These are phyloP conservation scores for Tolypocladium paradoxum DNA, from an alignment of 2,329 filamentous ascomycete genomes.

Conservation along the genomic window DNA sequence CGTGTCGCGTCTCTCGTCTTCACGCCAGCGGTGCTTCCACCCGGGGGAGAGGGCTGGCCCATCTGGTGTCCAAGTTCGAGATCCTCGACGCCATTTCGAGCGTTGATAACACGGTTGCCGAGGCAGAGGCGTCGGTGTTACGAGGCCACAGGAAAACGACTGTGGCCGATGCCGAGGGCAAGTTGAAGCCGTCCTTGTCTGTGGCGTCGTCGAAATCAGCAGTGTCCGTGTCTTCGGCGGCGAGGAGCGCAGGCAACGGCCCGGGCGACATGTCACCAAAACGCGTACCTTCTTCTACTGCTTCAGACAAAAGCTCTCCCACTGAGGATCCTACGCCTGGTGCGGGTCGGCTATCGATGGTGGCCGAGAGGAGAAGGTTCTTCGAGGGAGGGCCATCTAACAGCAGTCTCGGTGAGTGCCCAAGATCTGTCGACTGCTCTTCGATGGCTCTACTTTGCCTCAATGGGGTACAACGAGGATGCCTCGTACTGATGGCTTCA, in stretches of 20 bases:
- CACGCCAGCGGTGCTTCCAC: background rate
- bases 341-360: constrained; percentile 5
- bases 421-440: background rate
- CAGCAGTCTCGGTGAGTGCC: background rate
- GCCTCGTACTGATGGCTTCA: background rate
- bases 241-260: background rate
- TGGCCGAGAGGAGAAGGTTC: constrained; percentile 13
- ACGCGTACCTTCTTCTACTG: background rate
- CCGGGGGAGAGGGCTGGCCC: constrained; percentile 12
- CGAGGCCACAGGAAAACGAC: background rate
- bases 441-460: background rate
- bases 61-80: constrained; percentile 26
- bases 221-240: background rate
- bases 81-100: constrained; percentile 12
- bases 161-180: background rate
- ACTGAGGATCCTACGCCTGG: background rate
- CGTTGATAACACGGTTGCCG: background rate
- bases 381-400: constrained; percentile 7
- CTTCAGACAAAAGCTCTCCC: background rate
- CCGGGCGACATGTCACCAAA: background rate
- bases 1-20: background rate
- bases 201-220: background rate
- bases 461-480: background rate
- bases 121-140: background rate
- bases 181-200: background rate